Conservation (phyloP, 2,329 filamentous ascomycete genomes). For the Neophaeococcomyces mojaviensis region DNA sequence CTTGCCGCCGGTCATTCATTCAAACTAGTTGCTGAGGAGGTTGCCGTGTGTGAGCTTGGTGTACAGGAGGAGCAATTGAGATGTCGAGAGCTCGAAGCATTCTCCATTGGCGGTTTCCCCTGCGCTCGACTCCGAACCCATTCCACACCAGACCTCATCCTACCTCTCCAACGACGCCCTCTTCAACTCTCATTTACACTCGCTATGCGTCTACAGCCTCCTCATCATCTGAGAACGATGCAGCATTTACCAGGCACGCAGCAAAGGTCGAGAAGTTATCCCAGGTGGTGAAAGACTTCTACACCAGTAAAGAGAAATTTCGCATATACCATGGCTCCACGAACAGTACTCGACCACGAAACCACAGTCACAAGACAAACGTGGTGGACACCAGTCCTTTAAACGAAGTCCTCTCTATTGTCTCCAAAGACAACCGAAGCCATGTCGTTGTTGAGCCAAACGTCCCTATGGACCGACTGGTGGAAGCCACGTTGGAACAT, state of each 20-base stretch:
- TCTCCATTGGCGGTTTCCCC: not conserved
- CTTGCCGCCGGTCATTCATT: no score
- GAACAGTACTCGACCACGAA: constrained; percentile 38
- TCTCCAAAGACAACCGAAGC: no score
- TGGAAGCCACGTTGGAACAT: constrained; percentile 48
- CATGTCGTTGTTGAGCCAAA: constrained; percentile 55
- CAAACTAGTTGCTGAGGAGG: no score
- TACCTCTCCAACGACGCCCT: no score
- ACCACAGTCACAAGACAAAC: not conserved
- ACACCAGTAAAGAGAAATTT: constrained; percentile 32
- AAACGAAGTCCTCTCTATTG: no score
- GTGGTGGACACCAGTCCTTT: not conserved
- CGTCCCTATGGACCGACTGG: constrained; percentile 59
- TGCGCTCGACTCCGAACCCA: not conserved
- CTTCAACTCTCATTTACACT: no score
- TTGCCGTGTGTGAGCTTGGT: no score
- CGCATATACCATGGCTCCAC: constrained; percentile 50
- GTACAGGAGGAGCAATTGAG: no score
- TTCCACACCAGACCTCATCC: no score
- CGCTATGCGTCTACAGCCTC: no score
- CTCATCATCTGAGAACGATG: not conserved
- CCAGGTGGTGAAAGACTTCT: constrained; percentile 5
- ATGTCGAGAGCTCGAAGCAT: not conserved
- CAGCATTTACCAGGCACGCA: not conserved
- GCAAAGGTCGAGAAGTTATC: not conserved